Conservation (phyloP, 2,329 filamentous ascomycete genomes). For the Hypoxylon sp. region DNA sequence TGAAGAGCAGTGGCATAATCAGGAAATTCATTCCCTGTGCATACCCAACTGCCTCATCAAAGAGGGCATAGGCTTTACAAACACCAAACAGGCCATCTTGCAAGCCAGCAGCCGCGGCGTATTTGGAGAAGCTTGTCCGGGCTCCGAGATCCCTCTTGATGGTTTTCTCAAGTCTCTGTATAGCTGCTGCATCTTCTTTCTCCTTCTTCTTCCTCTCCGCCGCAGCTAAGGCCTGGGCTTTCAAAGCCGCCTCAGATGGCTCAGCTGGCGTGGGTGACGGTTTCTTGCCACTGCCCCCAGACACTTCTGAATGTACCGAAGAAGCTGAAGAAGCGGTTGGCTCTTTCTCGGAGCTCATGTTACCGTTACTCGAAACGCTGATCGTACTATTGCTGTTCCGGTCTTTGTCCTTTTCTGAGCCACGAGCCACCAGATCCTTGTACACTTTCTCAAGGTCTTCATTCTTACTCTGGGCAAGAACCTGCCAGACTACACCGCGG, state of each 20-base stretch:
- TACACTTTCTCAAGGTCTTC: constrained; percentile 91
- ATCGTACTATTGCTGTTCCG: constrained; percentile 69
- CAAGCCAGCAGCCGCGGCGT: constrained; percentile 88
- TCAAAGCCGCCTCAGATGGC: constrained; percentile 75
- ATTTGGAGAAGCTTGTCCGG: constrained; percentile 96
- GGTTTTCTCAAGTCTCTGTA: constrained; percentile 89
- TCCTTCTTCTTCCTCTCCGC: constrained; percentile 82
- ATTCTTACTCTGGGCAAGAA: constrained; percentile 94
- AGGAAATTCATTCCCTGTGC: constrained; percentile 99
- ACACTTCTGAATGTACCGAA: constrained; percentile 84
- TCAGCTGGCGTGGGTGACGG: constrained; percentile 72
- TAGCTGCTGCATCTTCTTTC: constrained; percentile 79
- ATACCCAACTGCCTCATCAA: constrained; percentile 94
- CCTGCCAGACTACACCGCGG: constrained; percentile 98
- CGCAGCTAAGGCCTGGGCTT: constrained; percentile 73
- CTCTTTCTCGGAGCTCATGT: constrained; percentile 74
- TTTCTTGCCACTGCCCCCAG: constrained; percentile 69
- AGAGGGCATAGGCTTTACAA: constrained; percentile 97
- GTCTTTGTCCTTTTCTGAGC: constrained; percentile 84
- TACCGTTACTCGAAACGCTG: constrained; percentile 68
- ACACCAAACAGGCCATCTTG: constrained; percentile 96
- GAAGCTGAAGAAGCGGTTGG: constrained; percentile 83
- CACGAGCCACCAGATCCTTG: constrained; percentile 81
- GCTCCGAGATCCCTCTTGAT: constrained; percentile 93
- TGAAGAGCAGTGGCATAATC: constrained; percentile 95